Percentiles rank a stretch among this genome's conserved stretches.
Evolutionary conservation across 2,329 filamentous ascomycete species (phyloP).

Genomic region (Aaosphaeria pasadenensis): DNA sequence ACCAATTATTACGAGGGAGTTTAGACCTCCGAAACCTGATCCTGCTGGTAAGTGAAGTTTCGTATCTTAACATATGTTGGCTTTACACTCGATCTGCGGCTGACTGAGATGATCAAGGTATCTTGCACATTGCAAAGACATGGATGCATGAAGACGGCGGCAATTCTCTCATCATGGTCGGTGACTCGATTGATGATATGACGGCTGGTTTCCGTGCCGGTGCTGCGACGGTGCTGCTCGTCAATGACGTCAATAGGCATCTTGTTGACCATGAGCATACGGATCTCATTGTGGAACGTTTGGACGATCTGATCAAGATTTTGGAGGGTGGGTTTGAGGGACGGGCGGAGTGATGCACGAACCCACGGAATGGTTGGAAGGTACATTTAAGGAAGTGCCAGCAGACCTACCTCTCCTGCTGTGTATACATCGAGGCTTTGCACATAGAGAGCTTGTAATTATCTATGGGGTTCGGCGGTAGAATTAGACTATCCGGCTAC

Average conservation of each 20-base stretch:
- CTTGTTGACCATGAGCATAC: conserved; percentile 71
- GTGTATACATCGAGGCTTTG: too few species aligned
- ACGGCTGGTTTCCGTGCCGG: conserved; percentile 79
- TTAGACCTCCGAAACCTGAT: conserved; percentile 78
- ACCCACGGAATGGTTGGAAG: too few species aligned
- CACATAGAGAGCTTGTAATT: too few species aligned
- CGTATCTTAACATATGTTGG: too few species aligned
- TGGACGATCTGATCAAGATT: conserved; percentile 75
- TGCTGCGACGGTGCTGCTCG: conserved; percentile 83
- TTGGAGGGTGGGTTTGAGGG: conserved; percentile 73
- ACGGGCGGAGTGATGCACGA: conserved; percentile 2
- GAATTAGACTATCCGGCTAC: conserved; percentile 38
- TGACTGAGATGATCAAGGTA: conserved; percentile 40
- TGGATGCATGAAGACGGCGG: conserved; percentile 56
- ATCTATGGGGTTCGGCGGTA: too few species aligned
- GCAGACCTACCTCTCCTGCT: too few species aligned
- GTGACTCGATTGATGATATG: conserved; percentile 84
- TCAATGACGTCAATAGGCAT: conserved; percentile 75
- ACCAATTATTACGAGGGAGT: conserved; percentile 82
- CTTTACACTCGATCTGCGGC: too few species aligned
- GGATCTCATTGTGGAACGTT: conserved; percentile 63
- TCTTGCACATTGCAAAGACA: conserved; percentile 74
- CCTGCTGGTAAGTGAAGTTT: conserved; percentile 56
- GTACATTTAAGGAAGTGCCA: too few species aligned
- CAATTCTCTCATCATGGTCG: conserved; percentile 51